Evolutionary conservation across 2,329 filamentous ascomycete genomes (phyloP).

Genomic region (Ophiostoma sp.): DNA sequence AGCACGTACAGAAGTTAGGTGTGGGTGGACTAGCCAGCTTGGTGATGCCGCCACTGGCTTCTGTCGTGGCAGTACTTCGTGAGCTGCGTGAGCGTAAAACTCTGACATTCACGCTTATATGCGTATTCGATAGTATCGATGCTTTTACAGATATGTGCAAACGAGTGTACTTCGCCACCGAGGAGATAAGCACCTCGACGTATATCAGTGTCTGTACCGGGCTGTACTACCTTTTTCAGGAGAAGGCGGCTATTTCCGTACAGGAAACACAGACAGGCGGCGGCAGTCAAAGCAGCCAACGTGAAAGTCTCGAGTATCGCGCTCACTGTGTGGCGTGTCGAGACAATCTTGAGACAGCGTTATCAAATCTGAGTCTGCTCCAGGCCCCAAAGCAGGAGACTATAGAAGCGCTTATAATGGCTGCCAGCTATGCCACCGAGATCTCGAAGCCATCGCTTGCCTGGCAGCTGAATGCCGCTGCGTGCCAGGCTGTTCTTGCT

Average conservation of each 20-base stretch:
- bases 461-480: constrained; percentile 2
- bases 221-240: constrained; percentile 1
- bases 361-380: not conserved
- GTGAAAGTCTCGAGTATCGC: not conserved
- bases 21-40: not conserved
- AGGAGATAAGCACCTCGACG: not conserved
- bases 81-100: constrained; percentile 3
- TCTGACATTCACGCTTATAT: constrained; percentile 3
- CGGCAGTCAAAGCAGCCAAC: not conserved
- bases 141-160: constrained; percentile 6
- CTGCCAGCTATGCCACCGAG: constrained; percentile 7
- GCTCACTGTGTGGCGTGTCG: not conserved
- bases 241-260: not conserved
- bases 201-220: constrained; percentile 10
- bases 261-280: not conserved
- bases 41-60: not conserved
- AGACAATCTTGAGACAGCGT: constrained; percentile 2
- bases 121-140: constrained; percentile 8
- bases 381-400: not conserved
- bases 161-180: not conserved
- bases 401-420: constrained; percentile 5
- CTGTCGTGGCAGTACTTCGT: not conserved
- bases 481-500: constrained; percentile 2
- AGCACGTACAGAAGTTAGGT: not conserved
- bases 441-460: constrained; percentile 1